A percentile compares a stretch with the other conserved stretches of the same genome.
Evolutionary conservation across 495 filamentous ascomycete species (phyloP).

Genomic region (Polyplosphaeria fusca): DNA sequence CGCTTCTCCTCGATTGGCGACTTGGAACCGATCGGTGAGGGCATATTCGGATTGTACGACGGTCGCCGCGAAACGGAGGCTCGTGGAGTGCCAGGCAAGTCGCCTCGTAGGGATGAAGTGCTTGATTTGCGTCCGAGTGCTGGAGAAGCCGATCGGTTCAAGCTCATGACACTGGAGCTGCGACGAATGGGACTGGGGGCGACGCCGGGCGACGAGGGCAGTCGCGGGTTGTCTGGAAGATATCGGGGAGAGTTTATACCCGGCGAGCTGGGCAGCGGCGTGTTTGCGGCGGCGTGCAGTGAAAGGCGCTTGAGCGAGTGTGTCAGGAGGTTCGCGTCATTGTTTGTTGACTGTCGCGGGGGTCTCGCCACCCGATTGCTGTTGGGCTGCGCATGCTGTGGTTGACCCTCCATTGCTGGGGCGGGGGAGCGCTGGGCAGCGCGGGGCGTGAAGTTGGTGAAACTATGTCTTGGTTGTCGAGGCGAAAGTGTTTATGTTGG

Average conservation of each 20-base stretch:
- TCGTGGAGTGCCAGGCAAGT: constrained; percentile 43
- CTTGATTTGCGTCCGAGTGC: constrained; percentile 50
- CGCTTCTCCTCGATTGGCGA: constrained; percentile 43
- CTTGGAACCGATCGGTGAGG: constrained; percentile 39
- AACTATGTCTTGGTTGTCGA: background rate
- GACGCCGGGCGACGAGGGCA: constrained; percentile 38
- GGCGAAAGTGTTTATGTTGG: background rate
- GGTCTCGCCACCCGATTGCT: background rate
- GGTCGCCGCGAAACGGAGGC: constrained; percentile 48
- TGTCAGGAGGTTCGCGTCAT: constrained; percentile 33
- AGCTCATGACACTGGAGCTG: constrained; percentile 48
- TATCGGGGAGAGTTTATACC: constrained; percentile 23
- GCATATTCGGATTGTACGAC: constrained; percentile 48
- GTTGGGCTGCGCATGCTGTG: constrained; percentile 10
- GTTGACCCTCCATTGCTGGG: constrained; percentile 1
- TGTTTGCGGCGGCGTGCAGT: constrained; percentile 46
- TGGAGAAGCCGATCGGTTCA: constrained; percentile 40
- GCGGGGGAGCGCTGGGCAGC: background rate
- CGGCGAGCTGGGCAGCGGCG: constrained; percentile 48
- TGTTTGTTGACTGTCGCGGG: constrained; percentile 34
- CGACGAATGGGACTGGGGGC: constrained; percentile 41
- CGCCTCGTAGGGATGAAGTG: constrained; percentile 50
- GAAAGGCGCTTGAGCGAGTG: constrained; percentile 50
- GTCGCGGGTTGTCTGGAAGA: constrained; percentile 12
- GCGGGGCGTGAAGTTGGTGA: constrained; percentile 8